phyloP scores from a whole-genome alignment of 305 asterid genomes.

The Ruellia speciosa region DNA sequence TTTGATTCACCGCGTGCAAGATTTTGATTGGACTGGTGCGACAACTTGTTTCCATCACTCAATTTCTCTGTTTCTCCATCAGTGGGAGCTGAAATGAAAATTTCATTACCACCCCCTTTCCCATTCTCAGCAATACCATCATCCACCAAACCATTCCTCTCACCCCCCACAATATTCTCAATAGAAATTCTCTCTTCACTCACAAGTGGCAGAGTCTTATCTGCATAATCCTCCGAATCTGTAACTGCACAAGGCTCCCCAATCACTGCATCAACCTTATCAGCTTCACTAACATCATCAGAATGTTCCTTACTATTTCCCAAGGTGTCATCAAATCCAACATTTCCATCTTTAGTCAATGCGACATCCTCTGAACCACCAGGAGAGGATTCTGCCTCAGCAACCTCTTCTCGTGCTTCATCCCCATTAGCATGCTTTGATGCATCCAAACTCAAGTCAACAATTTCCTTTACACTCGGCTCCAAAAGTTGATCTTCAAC shows the following conservation, averaged over 20 bases:
- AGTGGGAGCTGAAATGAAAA: conserved; percentile 22
- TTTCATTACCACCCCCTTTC: conserved; percentile 26
- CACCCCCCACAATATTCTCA: conserved; percentile 24
- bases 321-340: conserved; percentile 25
- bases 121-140: conserved; percentile 27
- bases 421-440: conserved; percentile 36
- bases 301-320: conserved; percentile 26
- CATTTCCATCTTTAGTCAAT: conserved; percentile 15
- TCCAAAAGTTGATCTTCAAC: conserved; percentile 27
- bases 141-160: conserved; percentile 28
- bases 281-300: conserved; percentile 23
- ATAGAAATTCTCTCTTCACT: conserved; percentile 23
- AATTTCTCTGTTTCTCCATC: conserved; percentile 28
- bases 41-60: conserved; percentile 23
- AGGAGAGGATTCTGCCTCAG: conserved; percentile 30
- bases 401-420: conserved; percentile 46
- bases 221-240: conserved; percentile 24
- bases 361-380: conserved; percentile 20
- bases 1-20: conserved; percentile 27
- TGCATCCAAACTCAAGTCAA: conserved; percentile 27
- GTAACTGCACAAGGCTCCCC: conserved; percentile 27
- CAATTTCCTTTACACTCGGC: conserved; percentile 25
- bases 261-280: conserved; percentile 31
- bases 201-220: conserved; percentile 18
- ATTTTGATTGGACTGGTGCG: conserved; percentile 22